Conservation (phyloP, 768 basidiomycete genomes). For the Psilocybe cubensis region DNA sequence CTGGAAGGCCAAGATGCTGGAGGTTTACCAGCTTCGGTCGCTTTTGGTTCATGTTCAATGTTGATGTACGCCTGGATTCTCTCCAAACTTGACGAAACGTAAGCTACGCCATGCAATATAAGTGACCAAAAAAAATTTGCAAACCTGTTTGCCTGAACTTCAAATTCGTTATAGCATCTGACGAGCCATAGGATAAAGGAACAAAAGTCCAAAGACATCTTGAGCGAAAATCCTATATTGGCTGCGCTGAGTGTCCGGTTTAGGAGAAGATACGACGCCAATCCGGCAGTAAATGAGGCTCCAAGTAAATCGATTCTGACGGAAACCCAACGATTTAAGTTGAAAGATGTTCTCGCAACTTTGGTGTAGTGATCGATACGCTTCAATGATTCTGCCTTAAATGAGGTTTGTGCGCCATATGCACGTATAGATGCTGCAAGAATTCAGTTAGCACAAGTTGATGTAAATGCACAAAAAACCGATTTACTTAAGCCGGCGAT, state of each 20-base stretch:
- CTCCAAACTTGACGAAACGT: constrained; percentile 40
- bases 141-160: constrained; percentile 49
- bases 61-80: constrained; percentile 69
- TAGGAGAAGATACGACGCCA: constrained; percentile 61
- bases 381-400: constrained; percentile 47
- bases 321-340: constrained; percentile 49
- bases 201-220: constrained; percentile 66
- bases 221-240: constrained; percentile 58
- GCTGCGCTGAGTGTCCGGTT: constrained; percentile 36
- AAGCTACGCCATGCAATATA: not conserved
- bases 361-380: constrained; percentile 59
- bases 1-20: constrained; percentile 72
- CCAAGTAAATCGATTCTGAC: constrained; percentile 65
- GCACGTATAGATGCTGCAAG: constrained; percentile 60
- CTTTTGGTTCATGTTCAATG: constrained; percentile 60
- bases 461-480: not conserved
- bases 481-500: constrained; percentile 56
- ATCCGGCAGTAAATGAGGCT: constrained; percentile 51
- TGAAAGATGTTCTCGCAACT: constrained; percentile 51
- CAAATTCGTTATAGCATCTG: constrained; percentile 46
- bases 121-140: not conserved
- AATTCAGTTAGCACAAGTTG: not conserved
- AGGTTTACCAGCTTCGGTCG: constrained; percentile 46
- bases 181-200: constrained; percentile 57
- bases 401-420: constrained; percentile 60